Evolutionary conservation across 164 flowering plant genomes (phyloP).

Genomic region (Vitis labrusca): DNA sequence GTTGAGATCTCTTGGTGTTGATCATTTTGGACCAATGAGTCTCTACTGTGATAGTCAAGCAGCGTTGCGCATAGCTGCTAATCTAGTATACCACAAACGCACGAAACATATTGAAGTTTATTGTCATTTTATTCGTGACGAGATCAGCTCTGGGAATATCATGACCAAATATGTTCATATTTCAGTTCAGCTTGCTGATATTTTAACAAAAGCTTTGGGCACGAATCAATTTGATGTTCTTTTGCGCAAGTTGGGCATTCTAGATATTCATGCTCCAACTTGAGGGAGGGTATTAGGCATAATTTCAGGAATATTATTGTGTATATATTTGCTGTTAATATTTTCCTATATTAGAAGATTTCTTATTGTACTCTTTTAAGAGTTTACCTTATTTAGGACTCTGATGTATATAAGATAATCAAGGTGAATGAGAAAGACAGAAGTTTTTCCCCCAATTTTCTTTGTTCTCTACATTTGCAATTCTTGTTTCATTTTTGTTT

Average conservation of each 20-base stretch:
- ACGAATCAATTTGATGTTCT: neutral
- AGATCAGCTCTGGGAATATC: neutral
- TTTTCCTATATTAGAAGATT: no score
- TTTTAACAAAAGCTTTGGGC: conserved; percentile 2
- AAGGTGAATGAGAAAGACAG: no score
- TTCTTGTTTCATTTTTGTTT: no score
- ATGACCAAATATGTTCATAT: no score
- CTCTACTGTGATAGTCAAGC: conserved; percentile 4
- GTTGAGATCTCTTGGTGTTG: neutral
- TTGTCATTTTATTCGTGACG: neutral
- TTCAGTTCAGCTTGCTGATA: neutral
- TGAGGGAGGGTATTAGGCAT: neutral
- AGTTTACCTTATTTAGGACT: no score
- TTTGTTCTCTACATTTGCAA: neutral
- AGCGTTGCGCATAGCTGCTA: neutral
- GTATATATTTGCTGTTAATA: no score
- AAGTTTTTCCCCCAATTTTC: no score
- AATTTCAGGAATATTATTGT: no score
- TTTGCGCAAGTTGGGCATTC: conserved; percentile 4
- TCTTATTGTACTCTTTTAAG: no score
- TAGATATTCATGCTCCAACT: conserved; percentile 7
- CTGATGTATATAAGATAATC: no score
- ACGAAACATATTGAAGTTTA: conserved; percentile 1
- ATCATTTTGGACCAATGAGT: neutral
- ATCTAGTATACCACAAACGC: neutral